Conservation (phyloP, 192 early-diverging fungal genomes). For the Geosiphon pyriformis region DNA sequence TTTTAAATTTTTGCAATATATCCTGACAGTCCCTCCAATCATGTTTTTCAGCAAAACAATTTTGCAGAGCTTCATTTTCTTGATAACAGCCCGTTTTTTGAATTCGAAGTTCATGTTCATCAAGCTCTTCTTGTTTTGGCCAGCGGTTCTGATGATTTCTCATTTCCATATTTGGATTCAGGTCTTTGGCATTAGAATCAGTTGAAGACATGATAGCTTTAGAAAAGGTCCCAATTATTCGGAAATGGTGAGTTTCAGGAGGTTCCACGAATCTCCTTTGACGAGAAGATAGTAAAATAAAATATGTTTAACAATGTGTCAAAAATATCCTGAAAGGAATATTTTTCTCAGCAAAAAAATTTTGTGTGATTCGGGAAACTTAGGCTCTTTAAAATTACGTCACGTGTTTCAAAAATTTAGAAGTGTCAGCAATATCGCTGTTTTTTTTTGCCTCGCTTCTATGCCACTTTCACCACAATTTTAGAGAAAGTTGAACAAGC, state of each 20-base stretch:
- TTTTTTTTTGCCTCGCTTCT: background rate
- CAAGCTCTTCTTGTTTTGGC: slow-evolving; percentile 57
- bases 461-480: background rate
- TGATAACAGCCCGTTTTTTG: slow-evolving; percentile 69
- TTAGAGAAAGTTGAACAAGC: background rate
- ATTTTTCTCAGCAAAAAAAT: no score
- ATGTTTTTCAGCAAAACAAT: slow-evolving; percentile 78
- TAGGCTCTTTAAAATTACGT: no score
- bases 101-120: slow-evolving; percentile 76
- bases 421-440: background rate
- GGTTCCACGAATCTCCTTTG: no score
- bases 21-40: slow-evolving; percentile 83
- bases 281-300: no score
- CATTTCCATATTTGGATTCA: no score
- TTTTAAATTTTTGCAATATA: slow-evolving; percentile 73
- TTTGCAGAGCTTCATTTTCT: slow-evolving; percentile 75
- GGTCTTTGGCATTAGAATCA: background rate
- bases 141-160: background rate
- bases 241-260: no score
- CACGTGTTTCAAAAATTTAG: no score
- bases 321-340: no score
- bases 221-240: no score
- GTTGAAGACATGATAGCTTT: background rate
- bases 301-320: no score
- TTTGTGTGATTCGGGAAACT: no score